Percentiles rank a stretch among this genome's conserved stretches.
These are phyloP conservation scores for Aspergillus spinulosporus DNA, from an alignment of 2,329 filamentous ascomycete species.

Conservation along the genomic window DNA sequence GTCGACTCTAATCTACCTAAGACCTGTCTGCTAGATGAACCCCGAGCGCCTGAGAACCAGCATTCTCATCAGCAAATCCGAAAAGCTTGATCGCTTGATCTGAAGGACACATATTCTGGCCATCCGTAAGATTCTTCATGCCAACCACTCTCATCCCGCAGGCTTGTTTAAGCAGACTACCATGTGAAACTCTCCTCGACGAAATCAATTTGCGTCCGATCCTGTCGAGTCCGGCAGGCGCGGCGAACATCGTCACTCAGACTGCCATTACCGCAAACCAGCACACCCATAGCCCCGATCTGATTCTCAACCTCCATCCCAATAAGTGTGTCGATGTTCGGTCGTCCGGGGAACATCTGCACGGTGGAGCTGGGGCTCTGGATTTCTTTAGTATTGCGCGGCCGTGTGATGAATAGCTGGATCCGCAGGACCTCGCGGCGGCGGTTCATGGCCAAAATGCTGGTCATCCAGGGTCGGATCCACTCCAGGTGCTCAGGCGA, in stretches of 20 bases:
- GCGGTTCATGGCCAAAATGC: slow-evolving; percentile 74
- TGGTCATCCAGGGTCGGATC: slow-evolving; percentile 83
- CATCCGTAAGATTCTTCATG: background rate
- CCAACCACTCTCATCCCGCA: background rate
- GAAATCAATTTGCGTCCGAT: slow-evolving; percentile 66
- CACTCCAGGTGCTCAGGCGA: slow-evolving; percentile 87
- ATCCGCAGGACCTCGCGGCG: slow-evolving; percentile 82
- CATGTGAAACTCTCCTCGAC: slow-evolving; percentile 71
- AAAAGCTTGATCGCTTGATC: background rate
- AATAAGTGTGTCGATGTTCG: slow-evolving; percentile 77
- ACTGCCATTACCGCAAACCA: slow-evolving; percentile 73
- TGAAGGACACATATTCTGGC: background rate
- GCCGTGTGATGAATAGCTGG: slow-evolving; percentile 86
- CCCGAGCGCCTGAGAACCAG: slow-evolving; percentile 3
- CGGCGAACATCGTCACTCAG: slow-evolving; percentile 73
- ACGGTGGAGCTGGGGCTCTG: slow-evolving; percentile 74
- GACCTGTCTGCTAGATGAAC: slow-evolving; percentile 3
- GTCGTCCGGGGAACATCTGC: slow-evolving; percentile 87
- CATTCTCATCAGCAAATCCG: background rate
- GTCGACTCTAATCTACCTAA: slow-evolving; percentile 3
- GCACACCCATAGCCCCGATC: slow-evolving; percentile 84
- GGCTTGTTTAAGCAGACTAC: slow-evolving; percentile 27
- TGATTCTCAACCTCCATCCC: slow-evolving; percentile 78
- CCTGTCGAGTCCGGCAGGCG: slow-evolving; percentile 65
- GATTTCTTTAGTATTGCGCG: slow-evolving; percentile 79